Evolutionary conservation across 306 rosid species (phyloP).

Genomic region (Hippophae gyantsensis): DNA sequence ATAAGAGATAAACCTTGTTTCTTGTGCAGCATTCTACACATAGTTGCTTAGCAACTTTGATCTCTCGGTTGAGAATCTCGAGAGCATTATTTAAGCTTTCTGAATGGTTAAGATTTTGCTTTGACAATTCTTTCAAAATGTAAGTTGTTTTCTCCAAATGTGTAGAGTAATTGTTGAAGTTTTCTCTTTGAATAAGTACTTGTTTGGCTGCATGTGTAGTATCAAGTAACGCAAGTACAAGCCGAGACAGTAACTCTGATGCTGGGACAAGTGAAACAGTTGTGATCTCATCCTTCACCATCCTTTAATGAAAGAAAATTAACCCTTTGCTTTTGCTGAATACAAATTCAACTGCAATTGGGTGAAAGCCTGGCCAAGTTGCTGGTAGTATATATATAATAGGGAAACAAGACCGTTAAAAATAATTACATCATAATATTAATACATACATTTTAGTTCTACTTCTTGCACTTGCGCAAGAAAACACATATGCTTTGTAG

Average conservation of each 20-base stretch:
- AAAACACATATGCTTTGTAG: too few relatives aligned
- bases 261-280: conserved; percentile 20
- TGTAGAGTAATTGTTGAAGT: conserved; percentile 26
- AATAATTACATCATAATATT: neutral
- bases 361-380: conserved; percentile 16
- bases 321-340: conserved; percentile 8
- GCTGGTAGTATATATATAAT: conserved; percentile 6
- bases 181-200: conserved; percentile 39
- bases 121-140: conserved; percentile 29
- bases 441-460: neutral
- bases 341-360: conserved; percentile 12
- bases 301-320: conserved; percentile 12
- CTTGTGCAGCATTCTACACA: conserved; percentile 36
- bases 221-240: conserved; percentile 20
- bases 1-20: conserved; percentile 38
- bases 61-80: conserved; percentile 33
- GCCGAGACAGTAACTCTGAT: conserved; percentile 36
- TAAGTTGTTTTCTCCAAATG: conserved; percentile 31
- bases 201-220: conserved; percentile 32
- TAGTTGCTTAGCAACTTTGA: conserved; percentile 32
- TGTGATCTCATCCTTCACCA: conserved; percentile 27
- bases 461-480: neutral
- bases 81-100: conserved; percentile 31
- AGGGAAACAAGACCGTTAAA: conserved; percentile 4
- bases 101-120: conserved; percentile 13